Evolutionary conservation across 768 basidiomycete species (phyloP).

Genomic region (Phlegmacium glaucopus): DNA sequence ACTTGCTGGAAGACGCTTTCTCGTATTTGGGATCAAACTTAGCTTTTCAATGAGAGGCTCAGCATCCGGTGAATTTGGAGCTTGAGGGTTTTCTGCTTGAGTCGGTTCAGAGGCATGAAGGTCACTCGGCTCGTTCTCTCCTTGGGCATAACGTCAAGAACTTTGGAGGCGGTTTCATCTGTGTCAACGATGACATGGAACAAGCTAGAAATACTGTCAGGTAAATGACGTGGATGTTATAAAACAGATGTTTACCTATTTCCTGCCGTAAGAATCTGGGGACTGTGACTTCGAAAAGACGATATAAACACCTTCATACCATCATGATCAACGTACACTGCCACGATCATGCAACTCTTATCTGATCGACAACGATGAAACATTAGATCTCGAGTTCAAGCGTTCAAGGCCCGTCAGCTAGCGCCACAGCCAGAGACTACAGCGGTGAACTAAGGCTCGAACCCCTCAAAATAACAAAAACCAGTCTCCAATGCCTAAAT

Average conservation of each 20-base stretch:
- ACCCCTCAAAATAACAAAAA: no score
- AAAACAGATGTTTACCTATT: conserved; percentile 66
- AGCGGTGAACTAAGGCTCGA: no score
- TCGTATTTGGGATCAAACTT: conserved; percentile 57
- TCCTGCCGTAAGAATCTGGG: conserved; percentile 89
- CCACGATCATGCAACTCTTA: no score
- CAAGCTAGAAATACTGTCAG: conserved; percentile 46
- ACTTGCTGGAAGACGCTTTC: conserved; percentile 95
- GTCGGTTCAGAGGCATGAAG: conserved; percentile 96
- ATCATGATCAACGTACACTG: no score
- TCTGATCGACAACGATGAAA: no score
- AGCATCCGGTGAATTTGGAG: conserved; percentile 71
- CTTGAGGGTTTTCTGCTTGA: conserved; percentile 72
- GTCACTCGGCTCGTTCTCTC: conserved; percentile 95
- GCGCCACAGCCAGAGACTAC: no score
- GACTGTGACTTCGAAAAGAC: conserved; percentile 88
- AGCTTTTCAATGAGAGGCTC: conserved; percentile 84
- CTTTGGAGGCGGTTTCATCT: conserved; percentile 87
- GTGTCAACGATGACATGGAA: conserved; percentile 98
- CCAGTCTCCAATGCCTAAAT: no score
- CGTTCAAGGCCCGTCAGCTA: no score
- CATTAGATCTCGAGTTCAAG: no score
- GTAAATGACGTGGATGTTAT: not conserved
- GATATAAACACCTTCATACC: conserved; percentile 92
- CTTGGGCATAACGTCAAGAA: conserved; percentile 92